phyloP scores from a whole-genome alignment of 306 rosid species.

The Lotus japonicus region DNA sequence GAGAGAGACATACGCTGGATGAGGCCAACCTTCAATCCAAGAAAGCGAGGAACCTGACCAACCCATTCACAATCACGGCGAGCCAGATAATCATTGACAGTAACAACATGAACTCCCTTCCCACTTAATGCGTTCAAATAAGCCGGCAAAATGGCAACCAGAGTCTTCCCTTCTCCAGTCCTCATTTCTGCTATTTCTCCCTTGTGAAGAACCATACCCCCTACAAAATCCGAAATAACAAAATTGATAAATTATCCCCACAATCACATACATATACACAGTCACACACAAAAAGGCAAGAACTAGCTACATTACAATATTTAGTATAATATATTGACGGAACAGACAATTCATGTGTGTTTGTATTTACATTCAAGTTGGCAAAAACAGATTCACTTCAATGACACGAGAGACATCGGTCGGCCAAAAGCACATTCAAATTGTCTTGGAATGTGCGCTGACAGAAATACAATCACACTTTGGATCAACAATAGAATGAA shows the following conservation, averaged over 20 bases:
- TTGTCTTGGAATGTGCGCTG: no score
- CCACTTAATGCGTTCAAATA: conserved; percentile 89
- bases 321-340: no score
- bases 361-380: no score
- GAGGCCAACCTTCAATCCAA: conserved; percentile 99
- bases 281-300: neutral
- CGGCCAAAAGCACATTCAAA: no score
- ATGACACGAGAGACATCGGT: no score
- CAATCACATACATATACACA: neutral
- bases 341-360: no score
- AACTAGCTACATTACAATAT: no score
- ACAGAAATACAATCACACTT: no score
- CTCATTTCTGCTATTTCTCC: conserved; percentile 99
- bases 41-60: conserved; percentile 98
- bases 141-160: conserved; percentile 95
- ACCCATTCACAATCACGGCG: conserved; percentile 98
- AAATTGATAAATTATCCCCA: neutral
- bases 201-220: conserved; percentile 97
- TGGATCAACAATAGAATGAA: neutral
- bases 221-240: conserved; percentile 35
- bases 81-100: conserved; percentile 94
- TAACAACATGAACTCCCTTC: conserved; percentile 92
- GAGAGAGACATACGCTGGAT: conserved; percentile 94
- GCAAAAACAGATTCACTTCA: no score
- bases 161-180: conserved; percentile 97